Evolutionary conservation across 208 protist species (phyloP).

Genomic region (Wallacemonas sp.): DNA sequence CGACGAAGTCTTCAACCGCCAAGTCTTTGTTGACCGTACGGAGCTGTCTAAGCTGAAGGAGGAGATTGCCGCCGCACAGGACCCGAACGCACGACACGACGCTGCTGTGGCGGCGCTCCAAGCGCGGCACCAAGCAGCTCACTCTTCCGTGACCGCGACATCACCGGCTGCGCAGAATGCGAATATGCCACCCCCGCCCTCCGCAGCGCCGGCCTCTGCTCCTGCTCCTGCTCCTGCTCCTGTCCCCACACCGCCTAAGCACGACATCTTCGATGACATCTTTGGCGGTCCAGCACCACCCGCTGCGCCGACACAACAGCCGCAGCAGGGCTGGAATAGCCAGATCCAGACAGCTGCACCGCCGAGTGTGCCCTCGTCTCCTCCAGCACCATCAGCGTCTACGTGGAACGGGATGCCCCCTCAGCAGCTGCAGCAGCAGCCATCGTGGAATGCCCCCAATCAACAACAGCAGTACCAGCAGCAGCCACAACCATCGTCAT

Average conservation of each 20-base stretch:
- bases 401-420: neutral
- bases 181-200: neutral
- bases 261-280: constrained; percentile 54
- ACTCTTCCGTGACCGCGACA: constrained; percentile 4
- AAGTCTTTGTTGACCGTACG: constrained; percentile 29
- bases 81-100: constrained; percentile 3
- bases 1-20: constrained; percentile 40
- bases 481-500: constrained; percentile 12
- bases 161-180: neutral
- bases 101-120: constrained; percentile 9
- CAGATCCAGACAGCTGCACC: neutral
- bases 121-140: neutral
- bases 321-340: neutral
- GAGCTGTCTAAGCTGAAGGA: constrained; percentile 38
- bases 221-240: constrained; percentile 1
- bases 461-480: constrained; percentile 22
- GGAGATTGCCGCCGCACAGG: constrained; percentile 22
- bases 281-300: constrained; percentile 35
- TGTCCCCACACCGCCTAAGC: constrained; percentile 4
- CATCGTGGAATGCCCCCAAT: neutral
- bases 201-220: neutral
- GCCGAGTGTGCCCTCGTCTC: constrained; percentile 4
- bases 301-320: constrained; percentile 11
- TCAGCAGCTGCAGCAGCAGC: constrained; percentile 15
- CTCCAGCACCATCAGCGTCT: neutral